A percentile compares a stretch with the other conserved stretches of the same genome.
phyloP scores from a whole-genome alignment of 495 filamentous ascomycete genomes.

The Annulohypoxylon maeteangense region DNA sequence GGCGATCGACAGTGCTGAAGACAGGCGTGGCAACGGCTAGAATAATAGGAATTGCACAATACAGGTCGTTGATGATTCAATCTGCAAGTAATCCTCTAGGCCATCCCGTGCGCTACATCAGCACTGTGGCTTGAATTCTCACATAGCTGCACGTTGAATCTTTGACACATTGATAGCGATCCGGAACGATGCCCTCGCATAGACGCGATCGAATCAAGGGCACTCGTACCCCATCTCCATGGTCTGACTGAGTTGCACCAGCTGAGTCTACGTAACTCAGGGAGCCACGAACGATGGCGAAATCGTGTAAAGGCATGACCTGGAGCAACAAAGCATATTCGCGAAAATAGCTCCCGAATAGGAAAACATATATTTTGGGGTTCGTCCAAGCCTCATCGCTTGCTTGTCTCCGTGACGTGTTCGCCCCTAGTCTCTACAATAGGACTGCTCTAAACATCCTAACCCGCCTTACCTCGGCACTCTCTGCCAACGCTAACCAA shows the following conservation, averaged over 20 bases:
- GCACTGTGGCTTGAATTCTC: conserved; percentile 12
- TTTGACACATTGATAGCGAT: conserved; percentile 1
- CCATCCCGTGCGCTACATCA: background rate
- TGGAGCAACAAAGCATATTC: background rate
- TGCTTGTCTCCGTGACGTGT: conserved; percentile 20
- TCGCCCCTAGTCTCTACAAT: no score
- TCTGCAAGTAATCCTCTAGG: background rate
- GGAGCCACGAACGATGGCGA: conserved; percentile 33
- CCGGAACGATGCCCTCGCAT: background rate
- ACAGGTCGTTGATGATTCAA: background rate
- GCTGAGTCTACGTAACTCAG: background rate
- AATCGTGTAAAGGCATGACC: background rate
- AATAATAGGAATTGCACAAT: background rate
- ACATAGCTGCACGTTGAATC: background rate
- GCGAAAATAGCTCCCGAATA: background rate
- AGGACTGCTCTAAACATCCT: background rate
- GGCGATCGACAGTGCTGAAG: conserved; percentile 9
- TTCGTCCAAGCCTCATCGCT: conserved; percentile 14
- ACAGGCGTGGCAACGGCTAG: background rate
- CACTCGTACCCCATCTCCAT: background rate
- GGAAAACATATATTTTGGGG: conserved; percentile 6
- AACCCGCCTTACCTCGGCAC: background rate
- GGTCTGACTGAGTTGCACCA: conserved; percentile 5
- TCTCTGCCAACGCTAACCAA: background rate
- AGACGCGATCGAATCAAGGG: conserved; percentile 9